Evolutionary conservation across 176 grass and related monocot genomes (phyloP).

Genomic region (Avena insularis): DNA sequence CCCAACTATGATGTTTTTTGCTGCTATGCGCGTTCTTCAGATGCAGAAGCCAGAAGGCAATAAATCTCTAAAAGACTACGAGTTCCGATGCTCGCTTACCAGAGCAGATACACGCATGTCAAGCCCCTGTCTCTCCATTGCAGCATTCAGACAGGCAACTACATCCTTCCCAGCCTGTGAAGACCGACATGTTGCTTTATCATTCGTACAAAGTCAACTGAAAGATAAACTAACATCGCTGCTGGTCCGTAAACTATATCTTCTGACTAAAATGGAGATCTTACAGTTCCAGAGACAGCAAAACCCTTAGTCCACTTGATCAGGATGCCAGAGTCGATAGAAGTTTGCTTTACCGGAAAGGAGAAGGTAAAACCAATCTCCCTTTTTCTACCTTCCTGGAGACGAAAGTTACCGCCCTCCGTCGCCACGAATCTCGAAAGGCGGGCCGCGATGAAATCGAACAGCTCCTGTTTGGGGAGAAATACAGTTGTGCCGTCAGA

Average conservation of each 20-base stretch:
- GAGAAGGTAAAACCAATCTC: slow-evolving; percentile 70
- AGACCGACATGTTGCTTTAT: neutral
- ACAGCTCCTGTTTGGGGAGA: slow-evolving; percentile 32
- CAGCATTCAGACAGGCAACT: slow-evolving; percentile 44
- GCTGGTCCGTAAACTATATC: too few relatives aligned
- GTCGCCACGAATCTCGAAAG: slow-evolving; percentile 43
- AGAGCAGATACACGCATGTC: slow-evolving; percentile 51
- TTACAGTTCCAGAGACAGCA: slow-evolving; percentile 52
- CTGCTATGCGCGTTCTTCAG: neutral
- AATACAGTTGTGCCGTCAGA: neutral
- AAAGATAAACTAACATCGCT: too few relatives aligned
- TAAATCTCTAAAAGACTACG: neutral
- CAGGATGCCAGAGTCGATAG: slow-evolving; percentile 49
- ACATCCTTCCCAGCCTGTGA: slow-evolving; percentile 48
- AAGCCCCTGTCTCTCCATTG: slow-evolving; percentile 46
- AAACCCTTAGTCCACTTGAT: slow-evolving; percentile 73
- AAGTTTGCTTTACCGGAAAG: slow-evolving; percentile 57
- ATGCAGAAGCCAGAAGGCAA: neutral
- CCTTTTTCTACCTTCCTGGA: slow-evolving; percentile 35
- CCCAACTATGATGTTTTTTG: neutral
- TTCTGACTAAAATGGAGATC: neutral
- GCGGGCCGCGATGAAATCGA: slow-evolving; percentile 48
- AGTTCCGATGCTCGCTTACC: slow-evolving; percentile 15
- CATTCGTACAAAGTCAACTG: neutral
- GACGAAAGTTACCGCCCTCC: slow-evolving; percentile 36